Conservation (phyloP, 75 land plant genomes). For the Cunninghamia lanceolata region DNA sequence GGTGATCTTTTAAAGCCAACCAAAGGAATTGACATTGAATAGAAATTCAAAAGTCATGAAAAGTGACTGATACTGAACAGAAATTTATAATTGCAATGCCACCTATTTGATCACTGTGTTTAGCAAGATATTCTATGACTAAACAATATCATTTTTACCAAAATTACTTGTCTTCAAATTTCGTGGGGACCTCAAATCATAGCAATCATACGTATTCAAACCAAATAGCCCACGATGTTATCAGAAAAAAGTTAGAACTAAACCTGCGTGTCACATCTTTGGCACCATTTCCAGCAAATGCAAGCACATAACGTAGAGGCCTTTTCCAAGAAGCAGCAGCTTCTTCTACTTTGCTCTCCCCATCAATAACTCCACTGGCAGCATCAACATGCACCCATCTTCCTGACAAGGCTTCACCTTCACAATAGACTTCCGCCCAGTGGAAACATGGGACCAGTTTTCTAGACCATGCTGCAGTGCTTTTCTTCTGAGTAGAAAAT, state of each 20-base stretch:
- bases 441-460: constrained; percentile 72
- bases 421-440: constrained; percentile 96
- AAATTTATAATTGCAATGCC: neutral
- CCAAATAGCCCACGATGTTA: neutral
- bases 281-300: constrained; percentile 91
- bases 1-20: neutral
- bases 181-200: neutral
- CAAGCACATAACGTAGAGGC: constrained; percentile 89
- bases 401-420: constrained; percentile 67
- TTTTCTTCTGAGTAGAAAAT: constrained; percentile 15
- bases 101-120: neutral
- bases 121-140: neutral
- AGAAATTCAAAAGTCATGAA: neutral
- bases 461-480: constrained; percentile 68
- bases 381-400: constrained; percentile 98
- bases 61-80: neutral
- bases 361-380: constrained; percentile 71
- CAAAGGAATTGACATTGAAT: neutral
- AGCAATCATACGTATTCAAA: neutral
- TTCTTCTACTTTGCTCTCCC: constrained; percentile 77
- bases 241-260: neutral
- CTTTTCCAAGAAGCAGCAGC: constrained; percentile 62
- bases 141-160: neutral
- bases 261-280: constrained; percentile 99
- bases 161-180: neutral